Evolutionary conservation across 495 filamentous ascomycete genomes (phyloP).

Genomic region (Penicillium daleae): DNA sequence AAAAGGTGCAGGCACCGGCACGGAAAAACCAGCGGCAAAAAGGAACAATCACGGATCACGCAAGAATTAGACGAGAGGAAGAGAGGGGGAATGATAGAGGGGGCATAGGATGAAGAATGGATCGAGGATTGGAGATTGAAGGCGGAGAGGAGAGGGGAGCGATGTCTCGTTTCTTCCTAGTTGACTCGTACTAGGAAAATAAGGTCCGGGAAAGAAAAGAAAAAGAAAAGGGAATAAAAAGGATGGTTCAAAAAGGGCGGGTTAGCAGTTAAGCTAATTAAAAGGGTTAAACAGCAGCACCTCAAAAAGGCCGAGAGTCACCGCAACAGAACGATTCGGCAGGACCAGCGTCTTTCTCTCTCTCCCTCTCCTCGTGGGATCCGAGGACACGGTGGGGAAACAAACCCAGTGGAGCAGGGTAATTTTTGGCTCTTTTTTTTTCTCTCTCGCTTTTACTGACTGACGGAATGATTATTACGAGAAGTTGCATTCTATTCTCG

Average conservation of each 20-base stretch:
- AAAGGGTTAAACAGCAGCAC: conserved; percentile 21
- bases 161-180: conserved; percentile 2
- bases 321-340: conserved; percentile 28
- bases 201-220: conserved; percentile 32
- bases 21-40: conserved; percentile 15
- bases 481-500: background rate
- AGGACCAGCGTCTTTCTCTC: conserved; percentile 32
- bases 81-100: background rate
- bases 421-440: conserved; percentile 37
- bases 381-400: conserved; percentile 42
- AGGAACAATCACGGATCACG: background rate
- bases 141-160: conserved; percentile 22
- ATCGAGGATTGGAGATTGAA: conserved; percentile 6
- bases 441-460: conserved; percentile 10
- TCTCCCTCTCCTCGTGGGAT: conserved; percentile 56
- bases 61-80: background rate
- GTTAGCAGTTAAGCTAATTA: conserved; percentile 13
- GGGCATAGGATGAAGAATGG: background rate
- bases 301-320: conserved; percentile 2
- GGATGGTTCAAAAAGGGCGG: background rate
- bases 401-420: conserved; percentile 41
- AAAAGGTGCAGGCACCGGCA: conserved; percentile 28
- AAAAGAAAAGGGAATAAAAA: conserved; percentile 16
- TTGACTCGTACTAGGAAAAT: conserved; percentile 26
- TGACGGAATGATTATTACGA: background rate